Base-by-base conservation (phyloP, 2,329 filamentous ascomycete species). In the Alternaria sp. region DNA sequence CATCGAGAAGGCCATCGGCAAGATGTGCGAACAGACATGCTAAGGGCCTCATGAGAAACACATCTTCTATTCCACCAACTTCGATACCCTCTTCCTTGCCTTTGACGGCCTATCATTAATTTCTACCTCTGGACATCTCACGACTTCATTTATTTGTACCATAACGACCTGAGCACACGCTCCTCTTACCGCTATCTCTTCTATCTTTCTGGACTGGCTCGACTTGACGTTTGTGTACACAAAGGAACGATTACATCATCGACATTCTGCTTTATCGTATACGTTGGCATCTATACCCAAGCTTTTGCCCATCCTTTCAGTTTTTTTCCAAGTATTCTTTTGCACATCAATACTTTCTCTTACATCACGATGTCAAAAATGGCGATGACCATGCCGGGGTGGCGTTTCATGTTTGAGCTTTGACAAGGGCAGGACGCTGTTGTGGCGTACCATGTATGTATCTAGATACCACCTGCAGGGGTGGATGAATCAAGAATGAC, bases 11-110 rank as follows among this genome's bases (percentile, higher is more conserved):
- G 79, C 78, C 24, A 78, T 81, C 49, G 76, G 76, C 48, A 73
- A 77, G 64, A 79, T 81, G 78, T 81, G 78, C 68, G 78, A 80
- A 63, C 75, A 77, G 64, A 67, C 75, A 24, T 78, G 74, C 68
- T 79, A 60, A 70, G 66, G 26, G 49, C 30, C 38, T 20, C 18
- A 62, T 58, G 52, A 59, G 58, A 64, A 59, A 63, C 46, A 51
- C 41, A 46, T 18, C 22, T 48, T 60, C 59, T 47, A 53, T 32
- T 46, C 46, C 20, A 54, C 28, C 48, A 52, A 60, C 57, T 42
- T 38, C 57, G 51, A 66, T 52, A 58, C 59, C 59, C 55, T 22
- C 53, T 28, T 42, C 34, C 58, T 59, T 51, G 63, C 62, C 61
- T 64, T 64, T 59, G 58, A 42, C 49, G 64, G 64, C 67, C 51